Percentiles rank a stretch among this genome's conserved stretches.
Conservation (phyloP, 495 filamentous ascomycete genomes). For the Penicillium roqueforti region DNA sequence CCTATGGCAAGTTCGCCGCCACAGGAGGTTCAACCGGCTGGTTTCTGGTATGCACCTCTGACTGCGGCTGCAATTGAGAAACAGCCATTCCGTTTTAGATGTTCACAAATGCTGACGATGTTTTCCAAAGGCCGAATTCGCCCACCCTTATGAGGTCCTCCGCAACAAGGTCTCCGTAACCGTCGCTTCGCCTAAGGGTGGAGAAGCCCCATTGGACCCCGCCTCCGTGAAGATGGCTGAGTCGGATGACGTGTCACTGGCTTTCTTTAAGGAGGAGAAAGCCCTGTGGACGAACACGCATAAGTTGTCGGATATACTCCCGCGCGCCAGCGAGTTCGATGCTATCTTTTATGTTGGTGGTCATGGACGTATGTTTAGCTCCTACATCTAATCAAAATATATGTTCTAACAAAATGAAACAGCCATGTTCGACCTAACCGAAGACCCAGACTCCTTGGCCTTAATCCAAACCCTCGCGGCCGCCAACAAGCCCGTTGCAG, state of each 20-base stretch:
- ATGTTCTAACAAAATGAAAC: neutral
- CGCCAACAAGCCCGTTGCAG: conserved; percentile 57
- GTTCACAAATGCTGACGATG: neutral
- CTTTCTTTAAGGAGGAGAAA: conserved; percentile 51
- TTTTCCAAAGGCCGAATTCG: conserved; percentile 58
- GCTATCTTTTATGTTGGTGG: conserved; percentile 73
- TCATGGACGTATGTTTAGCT: conserved; percentile 56
- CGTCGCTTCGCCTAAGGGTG: conserved; percentile 65
- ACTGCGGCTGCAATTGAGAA: neutral
- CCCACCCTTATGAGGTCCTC: conserved; percentile 63
- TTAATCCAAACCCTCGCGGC: conserved; percentile 58
- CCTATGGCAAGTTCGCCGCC: conserved; percentile 50
- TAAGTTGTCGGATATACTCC: conserved; percentile 47
- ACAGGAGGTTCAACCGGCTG: conserved; percentile 58
- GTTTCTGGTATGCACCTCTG: conserved; percentile 53
- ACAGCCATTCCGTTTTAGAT: neutral
- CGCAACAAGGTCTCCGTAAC: conserved; percentile 48
- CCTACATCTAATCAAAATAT: neutral
- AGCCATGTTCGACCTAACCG: conserved; percentile 68
- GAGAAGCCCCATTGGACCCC: conserved; percentile 63
- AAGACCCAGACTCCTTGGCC: conserved; percentile 46
- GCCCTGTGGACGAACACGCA: conserved; percentile 60
- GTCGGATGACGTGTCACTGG: conserved; percentile 45
- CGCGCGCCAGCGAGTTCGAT: conserved; percentile 56
- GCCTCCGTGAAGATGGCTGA: conserved; percentile 57